These are phyloP conservation scores for Psilocybe cyanescens DNA, from an alignment of 768 basidiomycete genomes.

Conservation along the genomic window DNA sequence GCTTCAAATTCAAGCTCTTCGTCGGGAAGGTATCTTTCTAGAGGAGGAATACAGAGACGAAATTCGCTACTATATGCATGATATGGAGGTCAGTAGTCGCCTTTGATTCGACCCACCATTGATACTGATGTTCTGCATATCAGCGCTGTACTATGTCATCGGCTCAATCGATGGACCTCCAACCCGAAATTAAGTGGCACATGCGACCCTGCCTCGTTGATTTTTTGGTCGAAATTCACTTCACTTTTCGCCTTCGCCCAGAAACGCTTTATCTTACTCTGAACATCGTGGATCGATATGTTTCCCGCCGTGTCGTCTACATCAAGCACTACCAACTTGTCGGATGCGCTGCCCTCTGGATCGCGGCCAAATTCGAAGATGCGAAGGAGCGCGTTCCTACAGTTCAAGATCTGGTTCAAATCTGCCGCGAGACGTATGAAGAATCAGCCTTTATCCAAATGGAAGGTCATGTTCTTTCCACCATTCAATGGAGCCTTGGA, in stretches of 20 bases:
- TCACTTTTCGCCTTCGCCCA: slow-evolving; percentile 95
- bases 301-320: slow-evolving; percentile 97
- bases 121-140: slow-evolving; percentile 18
- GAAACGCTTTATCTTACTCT: slow-evolving; percentile 98
- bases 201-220: slow-evolving; percentile 99
- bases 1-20: slow-evolving; percentile 67
- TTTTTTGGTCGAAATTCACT: slow-evolving; percentile 98
- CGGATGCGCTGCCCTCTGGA: slow-evolving; percentile 98
- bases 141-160: slow-evolving; percentile 88
- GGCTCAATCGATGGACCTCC: slow-evolving; percentile 97
- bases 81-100: slow-evolving; percentile 87
- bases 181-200: slow-evolving; percentile 98
- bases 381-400: slow-evolving; percentile 98
- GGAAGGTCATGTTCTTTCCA: slow-evolving; percentile 96
- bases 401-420: slow-evolving; percentile 90
- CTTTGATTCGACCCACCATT: slow-evolving; percentile 15
- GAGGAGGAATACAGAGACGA: slow-evolving; percentile 97
- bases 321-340: slow-evolving; percentile 99
- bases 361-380: slow-evolving; percentile 99
- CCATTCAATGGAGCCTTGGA: slow-evolving; percentile 95
- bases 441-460: slow-evolving; percentile 98
- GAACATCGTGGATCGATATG: slow-evolving; percentile 99
- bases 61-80: slow-evolving; percentile 92
- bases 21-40: slow-evolving; percentile 75
- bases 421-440: slow-evolving; percentile 96